Conservation (phyloP, 2,329 filamentous ascomycete species). For the Cladorrhinum sp. region DNA sequence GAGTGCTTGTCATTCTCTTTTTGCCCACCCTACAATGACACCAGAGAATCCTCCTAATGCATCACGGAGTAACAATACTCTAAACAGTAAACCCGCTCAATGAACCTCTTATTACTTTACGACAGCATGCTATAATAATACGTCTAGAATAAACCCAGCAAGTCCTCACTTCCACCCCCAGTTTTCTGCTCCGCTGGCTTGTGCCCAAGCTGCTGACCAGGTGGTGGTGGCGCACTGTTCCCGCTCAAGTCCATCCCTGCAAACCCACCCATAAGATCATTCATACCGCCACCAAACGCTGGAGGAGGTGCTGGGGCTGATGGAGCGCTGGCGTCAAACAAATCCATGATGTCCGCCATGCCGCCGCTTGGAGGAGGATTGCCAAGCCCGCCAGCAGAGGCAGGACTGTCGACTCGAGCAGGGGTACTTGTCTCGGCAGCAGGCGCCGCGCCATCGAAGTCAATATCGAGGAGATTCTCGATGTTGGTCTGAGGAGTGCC, state of each 20-base stretch:
- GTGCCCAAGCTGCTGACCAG: slow-evolving; percentile 46
- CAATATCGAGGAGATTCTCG: slow-evolving; percentile 82
- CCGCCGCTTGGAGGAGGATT: slow-evolving; percentile 41
- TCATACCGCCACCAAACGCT: slow-evolving; percentile 54
- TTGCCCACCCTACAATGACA: not conserved
- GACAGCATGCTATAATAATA: not conserved
- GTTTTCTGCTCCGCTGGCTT: slow-evolving; percentile 19
- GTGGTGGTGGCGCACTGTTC: slow-evolving; percentile 61
- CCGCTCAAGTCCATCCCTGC: slow-evolving; percentile 73
- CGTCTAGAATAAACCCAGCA: slow-evolving; percentile 26
- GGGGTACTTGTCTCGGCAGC: slow-evolving; percentile 62
- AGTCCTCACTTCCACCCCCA: slow-evolving; percentile 25
- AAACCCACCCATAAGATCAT: slow-evolving; percentile 89
- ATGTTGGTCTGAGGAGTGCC: slow-evolving; percentile 65
- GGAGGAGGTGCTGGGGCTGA: slow-evolving; percentile 31
- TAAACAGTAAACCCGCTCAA: not conserved
- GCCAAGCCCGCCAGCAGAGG: slow-evolving; percentile 31
- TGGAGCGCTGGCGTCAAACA: slow-evolving; percentile 66
- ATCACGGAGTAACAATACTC: not conserved
- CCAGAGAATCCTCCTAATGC: not conserved
- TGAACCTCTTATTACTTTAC: not conserved
- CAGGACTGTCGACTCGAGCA: slow-evolving; percentile 64
- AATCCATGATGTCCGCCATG: slow-evolving; percentile 64
- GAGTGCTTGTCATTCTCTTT: not conserved
- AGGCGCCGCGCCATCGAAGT: slow-evolving; percentile 76